These are phyloP conservation scores for Rostrohypoxylon terebratum DNA, from an alignment of 495 filamentous ascomycete genomes.

Conservation along the genomic window DNA sequence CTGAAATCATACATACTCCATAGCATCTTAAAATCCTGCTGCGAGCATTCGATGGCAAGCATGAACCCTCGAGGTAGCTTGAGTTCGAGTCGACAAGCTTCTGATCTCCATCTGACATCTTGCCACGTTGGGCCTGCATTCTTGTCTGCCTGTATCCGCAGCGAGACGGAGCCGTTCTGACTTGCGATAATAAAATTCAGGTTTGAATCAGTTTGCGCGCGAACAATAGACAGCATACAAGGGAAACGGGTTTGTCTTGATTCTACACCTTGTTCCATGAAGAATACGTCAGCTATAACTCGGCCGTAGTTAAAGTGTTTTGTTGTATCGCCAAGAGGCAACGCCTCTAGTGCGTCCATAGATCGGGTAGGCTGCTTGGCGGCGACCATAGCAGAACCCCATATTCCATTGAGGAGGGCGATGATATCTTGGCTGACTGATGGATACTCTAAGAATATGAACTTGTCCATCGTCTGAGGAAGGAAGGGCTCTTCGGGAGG, in stretches of 20 bases:
- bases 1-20: slow-evolving; percentile 87
- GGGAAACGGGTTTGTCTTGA: slow-evolving; percentile 72
- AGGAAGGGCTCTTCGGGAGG: slow-evolving; percentile 71
- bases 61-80: slow-evolving; percentile 76
- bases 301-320: slow-evolving; percentile 78
- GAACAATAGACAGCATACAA: slow-evolving; percentile 77
- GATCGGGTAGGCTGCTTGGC: slow-evolving; percentile 48
- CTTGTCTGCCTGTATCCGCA: slow-evolving; percentile 76
- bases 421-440: slow-evolving; percentile 74
- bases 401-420: slow-evolving; percentile 71
- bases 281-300: slow-evolving; percentile 74
- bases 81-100: slow-evolving; percentile 69
- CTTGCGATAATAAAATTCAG: slow-evolving; percentile 77
- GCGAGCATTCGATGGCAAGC: slow-evolving; percentile 73
- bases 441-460: slow-evolving; percentile 81
- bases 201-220: slow-evolving; percentile 73
- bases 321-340: slow-evolving; percentile 78
- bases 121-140: slow-evolving; percentile 80
- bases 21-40: slow-evolving; percentile 77
- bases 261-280: slow-evolving; percentile 75
- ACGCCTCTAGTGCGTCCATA: slow-evolving; percentile 69
- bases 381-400: slow-evolving; percentile 60
- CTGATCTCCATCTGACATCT: slow-evolving; percentile 79
- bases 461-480: slow-evolving; percentile 74
- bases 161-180: slow-evolving; percentile 78